phyloP scores from a whole-genome alignment of 2,329 filamentous ascomycete species.

The Aspergillus japonicus region DNA sequence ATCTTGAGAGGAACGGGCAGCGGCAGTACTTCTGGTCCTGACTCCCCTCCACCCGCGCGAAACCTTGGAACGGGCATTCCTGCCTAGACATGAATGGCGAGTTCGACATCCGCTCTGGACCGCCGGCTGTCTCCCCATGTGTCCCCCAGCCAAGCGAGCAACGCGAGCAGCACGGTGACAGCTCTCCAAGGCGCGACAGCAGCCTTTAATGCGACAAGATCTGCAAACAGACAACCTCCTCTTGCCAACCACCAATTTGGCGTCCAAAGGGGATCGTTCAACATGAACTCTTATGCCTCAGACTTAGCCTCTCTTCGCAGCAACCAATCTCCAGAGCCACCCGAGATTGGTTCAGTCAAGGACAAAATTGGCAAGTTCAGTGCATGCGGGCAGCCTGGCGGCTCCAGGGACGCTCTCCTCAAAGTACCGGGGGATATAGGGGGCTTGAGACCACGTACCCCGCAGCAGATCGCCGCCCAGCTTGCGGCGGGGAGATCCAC shows the following conservation, averaged over 20 bases:
- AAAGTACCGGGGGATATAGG: constrained; percentile 15
- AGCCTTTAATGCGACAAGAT: constrained; percentile 31
- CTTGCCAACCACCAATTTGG: constrained; percentile 20
- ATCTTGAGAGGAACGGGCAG: background rate
- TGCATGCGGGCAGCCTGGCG: constrained; percentile 19
- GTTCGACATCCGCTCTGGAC: constrained; percentile 27
- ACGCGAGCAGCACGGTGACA: constrained; percentile 14
- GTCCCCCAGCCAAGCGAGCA: constrained; percentile 22
- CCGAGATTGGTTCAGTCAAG: constrained; percentile 37
- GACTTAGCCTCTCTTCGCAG: constrained; percentile 13
- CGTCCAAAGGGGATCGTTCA: constrained; percentile 18
- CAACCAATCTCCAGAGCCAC: constrained; percentile 25
- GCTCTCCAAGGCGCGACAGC: constrained; percentile 40
- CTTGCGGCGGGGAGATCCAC: constrained; percentile 33
- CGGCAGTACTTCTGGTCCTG: background rate
- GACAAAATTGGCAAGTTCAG: constrained; percentile 40
- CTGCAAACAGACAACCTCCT: constrained; percentile 19
- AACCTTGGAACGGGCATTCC: constrained; percentile 15
- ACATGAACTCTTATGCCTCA: constrained; percentile 19
- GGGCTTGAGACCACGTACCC: constrained; percentile 19
- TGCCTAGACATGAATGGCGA: constrained; percentile 29
- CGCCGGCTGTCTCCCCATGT: constrained; percentile 27
- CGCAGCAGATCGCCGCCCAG: constrained; percentile 37
- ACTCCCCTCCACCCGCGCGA: constrained; percentile 3
- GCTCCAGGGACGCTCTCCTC: constrained; percentile 10